Base-by-base conservation (phyloP, 306 rosid species). In the Ormosia semicastrata region DNA sequence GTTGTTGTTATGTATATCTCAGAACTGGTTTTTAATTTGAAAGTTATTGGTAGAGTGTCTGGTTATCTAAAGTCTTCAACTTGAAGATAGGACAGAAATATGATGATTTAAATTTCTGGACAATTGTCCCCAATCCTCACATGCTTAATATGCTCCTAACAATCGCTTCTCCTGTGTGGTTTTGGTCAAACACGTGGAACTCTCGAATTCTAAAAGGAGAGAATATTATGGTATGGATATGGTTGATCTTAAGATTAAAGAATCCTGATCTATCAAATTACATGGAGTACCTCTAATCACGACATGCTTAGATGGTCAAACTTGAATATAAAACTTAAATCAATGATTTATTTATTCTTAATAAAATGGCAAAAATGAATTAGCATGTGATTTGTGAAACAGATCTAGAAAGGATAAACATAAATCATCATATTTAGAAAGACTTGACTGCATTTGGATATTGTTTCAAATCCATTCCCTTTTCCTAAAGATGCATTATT, bases 101-200 rank as follows among this genome's bases (percentile, higher is more conserved):
- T 15, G 62, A 83, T 77, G 14, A 17, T 71, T 53, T 32, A 65
- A 36, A 71, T 71, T 12, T 57, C 1, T 53, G 52, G 12, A 40
- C 13, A 34, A 12, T 33, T 32, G 72, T 15, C 59, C 37, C 29
- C 76, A 14, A 52, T 10, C 18, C 7, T 52, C 62, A 44, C 63
- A 10, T 75, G 58, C 24, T 56, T 57, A 33, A 49, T 52, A 17
- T 75, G 3, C 15, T n/a, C 81, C 17, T 41, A 53, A 29, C 15
- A 75, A 56, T 13, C 57, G 44, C 44, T 76, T 76, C 73, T 75
- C 68, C 6, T 3, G 18, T 60, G 3, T 11, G 41, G 30, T 43
- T 50, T 52, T 30, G 24, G 69, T 52, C 37, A 18, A 54, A 15
- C 68, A 56, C 86, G 72, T 77, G 74, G 62, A 71, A 56, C 69